A percentile compares a stretch with the other conserved stretches of the same genome.
phyloP scores from a whole-genome alignment of 2,329 filamentous ascomycete species.

The Fusarium chaquense region DNA sequence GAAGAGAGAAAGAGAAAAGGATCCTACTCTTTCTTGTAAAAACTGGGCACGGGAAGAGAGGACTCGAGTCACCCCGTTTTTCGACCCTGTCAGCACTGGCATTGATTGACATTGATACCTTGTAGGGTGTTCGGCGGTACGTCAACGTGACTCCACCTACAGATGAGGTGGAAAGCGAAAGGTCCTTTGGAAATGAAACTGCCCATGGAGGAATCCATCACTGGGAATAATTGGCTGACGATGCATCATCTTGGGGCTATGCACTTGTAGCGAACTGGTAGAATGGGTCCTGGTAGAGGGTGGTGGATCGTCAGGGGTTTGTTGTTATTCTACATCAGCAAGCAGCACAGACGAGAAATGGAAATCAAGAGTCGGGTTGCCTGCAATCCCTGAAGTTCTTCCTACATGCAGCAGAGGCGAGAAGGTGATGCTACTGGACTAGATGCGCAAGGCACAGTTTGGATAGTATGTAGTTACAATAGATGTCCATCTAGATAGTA shows the following conservation, averaged over 20 bases:
- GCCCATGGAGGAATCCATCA: conserved; percentile 21
- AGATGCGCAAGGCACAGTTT: background rate
- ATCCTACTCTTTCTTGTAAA: conserved; percentile 8
- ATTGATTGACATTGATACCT: conserved; percentile 17
- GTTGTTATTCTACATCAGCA: background rate
- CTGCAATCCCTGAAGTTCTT: background rate
- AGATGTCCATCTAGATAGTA: background rate
- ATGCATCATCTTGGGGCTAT: background rate
- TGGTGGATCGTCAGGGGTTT: conserved; percentile 6
- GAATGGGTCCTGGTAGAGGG: background rate
- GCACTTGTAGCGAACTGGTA: background rate
- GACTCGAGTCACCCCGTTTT: conserved; percentile 17
- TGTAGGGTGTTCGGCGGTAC: conserved; percentile 22
- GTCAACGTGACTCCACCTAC: conserved; percentile 32
- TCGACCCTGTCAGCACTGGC: conserved; percentile 4
- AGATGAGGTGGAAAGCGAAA: conserved; percentile 16
- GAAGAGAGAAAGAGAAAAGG: background rate
- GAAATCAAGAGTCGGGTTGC: background rate
- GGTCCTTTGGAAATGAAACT: conserved; percentile 34
- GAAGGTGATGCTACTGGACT: background rate
- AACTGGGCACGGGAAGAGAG: conserved; percentile 25
- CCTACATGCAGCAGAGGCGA: background rate
- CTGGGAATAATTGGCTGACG: background rate
- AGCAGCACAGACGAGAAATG: background rate
- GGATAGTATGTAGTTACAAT: background rate